Base-by-base conservation (phyloP, 495 filamentous ascomycete genomes). In the Aspergillus leporis region DNA sequence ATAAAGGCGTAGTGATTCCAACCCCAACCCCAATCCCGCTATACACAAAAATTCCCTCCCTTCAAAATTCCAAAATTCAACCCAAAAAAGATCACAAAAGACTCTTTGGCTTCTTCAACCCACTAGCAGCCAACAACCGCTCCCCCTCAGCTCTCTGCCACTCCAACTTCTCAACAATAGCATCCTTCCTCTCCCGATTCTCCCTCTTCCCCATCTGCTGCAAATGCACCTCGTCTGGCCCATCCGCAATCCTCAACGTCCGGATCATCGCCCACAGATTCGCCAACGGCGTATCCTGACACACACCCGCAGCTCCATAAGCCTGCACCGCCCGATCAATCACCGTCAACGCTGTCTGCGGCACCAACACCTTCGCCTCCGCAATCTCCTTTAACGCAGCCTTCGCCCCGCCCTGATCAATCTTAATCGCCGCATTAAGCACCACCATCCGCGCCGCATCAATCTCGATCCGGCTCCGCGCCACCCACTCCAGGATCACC, bases 401-500 rank as follows among this genome's bases (percentile, higher is more conserved):
- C 76, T 93, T 94, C 21, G 90, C 90, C 64, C 90, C 83, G 18
- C 85, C 78, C 69, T 87, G 83, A 64, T 96, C 91, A 71, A 96
- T 96, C 78, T 91, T 91, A 66, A 92, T 86, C 31, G 92, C 92
- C 9, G 92, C 92, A 67, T 96, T 95, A 50, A 96, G 81, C 10
- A 96, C 92, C 61, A 96, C 72, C 6, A 96, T 78, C 13, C 92
- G 87, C 0, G 91, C 90, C 5, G 92, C 85, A 67, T 97, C 92
- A 63, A 97, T 93, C 68, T 96, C 92, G 55, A 97, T 85, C 3
- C 92, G 85, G 4, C 91, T 94, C 70, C 86, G 88, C 50, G 92
- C 92, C 16, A 97, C 87, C 92, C 93, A 96, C 66, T 97, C 91
- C 21, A 96, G 83, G 67, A 97, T 93, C 9, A 95, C 91, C 55